phyloP scores from a whole-genome alignment of 2,329 filamentous ascomycete species.

The Venturia nashicola region DNA sequence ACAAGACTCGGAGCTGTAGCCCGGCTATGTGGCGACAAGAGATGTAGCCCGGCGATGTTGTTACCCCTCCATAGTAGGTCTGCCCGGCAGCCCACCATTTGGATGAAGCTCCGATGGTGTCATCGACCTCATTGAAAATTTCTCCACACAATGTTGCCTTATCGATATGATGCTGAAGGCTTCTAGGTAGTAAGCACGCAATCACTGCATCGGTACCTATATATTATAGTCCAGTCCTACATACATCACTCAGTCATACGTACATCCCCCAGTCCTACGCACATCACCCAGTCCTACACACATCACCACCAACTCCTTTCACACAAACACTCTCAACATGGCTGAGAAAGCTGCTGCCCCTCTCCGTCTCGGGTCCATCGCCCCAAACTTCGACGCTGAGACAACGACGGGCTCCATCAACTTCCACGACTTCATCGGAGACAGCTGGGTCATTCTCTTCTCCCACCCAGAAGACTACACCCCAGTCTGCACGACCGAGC shows the following conservation, averaged over 20 bases:
- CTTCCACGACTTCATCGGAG: conserved; percentile 61
- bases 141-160: background rate
- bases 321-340: background rate
- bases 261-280: background rate
- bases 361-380: conserved; percentile 53
- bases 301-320: background rate
- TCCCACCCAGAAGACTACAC: conserved; percentile 55
- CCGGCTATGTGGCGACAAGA: too few species aligned
- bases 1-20: too few species aligned
- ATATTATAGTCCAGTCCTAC: background rate
- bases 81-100: background rate
- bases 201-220: too few species aligned
- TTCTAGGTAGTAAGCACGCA: background rate
- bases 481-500: conserved; percentile 50
- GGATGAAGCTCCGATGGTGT: background rate
- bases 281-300: background rate
- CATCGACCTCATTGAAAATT: background rate
- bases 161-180: background rate
- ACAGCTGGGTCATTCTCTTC: conserved; percentile 60
- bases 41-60: too few species aligned
- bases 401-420: conserved; percentile 54
- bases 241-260: background rate
- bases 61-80: too few species aligned
- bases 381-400: conserved; percentile 58
- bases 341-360: background rate